phyloP scores from a whole-genome alignment of 108 stramenopile genomes.

The Cyclotella baltica region DNA sequence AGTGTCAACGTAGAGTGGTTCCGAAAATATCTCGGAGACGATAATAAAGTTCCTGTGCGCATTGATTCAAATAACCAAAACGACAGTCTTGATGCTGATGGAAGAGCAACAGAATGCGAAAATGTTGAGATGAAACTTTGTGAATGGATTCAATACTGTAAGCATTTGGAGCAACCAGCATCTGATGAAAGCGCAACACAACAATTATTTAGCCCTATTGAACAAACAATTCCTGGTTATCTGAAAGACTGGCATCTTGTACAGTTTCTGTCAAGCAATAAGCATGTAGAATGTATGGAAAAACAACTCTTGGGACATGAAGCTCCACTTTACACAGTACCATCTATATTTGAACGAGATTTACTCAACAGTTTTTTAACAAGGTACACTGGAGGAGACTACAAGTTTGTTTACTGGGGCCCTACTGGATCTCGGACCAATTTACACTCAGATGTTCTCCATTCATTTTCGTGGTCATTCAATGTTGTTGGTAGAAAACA shows the following conservation, averaged over 20 bases:
- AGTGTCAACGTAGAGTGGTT: slow-evolving; percentile 63
- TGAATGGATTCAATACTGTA: slow-evolving; percentile 55
- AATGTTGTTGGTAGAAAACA: slow-evolving; percentile 85
- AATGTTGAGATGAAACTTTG: slow-evolving; percentile 53
- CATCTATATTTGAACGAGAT: slow-evolving; percentile 60
- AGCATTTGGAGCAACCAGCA: neutral
- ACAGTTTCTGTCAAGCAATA: slow-evolving; percentile 29
- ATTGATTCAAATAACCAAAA: slow-evolving; percentile 9
- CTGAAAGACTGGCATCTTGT: slow-evolving; percentile 89
- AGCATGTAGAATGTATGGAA: slow-evolving; percentile 3
- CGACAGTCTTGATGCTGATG: slow-evolving; percentile 63
- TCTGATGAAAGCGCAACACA: neutral
- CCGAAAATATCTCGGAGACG: slow-evolving; percentile 51
- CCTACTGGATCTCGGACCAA: slow-evolving; percentile 65
- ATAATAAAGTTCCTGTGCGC: slow-evolving; percentile 68
- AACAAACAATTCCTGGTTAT: slow-evolving; percentile 36
- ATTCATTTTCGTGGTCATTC: slow-evolving; percentile 87
- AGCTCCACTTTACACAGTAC: slow-evolving; percentile 57
- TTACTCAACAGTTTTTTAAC: slow-evolving; percentile 67
- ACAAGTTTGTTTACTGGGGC: slow-evolving; percentile 90
- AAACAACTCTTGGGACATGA: neutral
- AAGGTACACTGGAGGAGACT: slow-evolving; percentile 69
- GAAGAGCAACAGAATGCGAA: slow-evolving; percentile 76
- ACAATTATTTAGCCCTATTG: neutral
- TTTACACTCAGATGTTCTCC: slow-evolving; percentile 87